These are phyloP conservation scores for Penicillium daleae DNA, from an alignment of 495 filamentous ascomycete genomes.

Conservation along the genomic window DNA sequence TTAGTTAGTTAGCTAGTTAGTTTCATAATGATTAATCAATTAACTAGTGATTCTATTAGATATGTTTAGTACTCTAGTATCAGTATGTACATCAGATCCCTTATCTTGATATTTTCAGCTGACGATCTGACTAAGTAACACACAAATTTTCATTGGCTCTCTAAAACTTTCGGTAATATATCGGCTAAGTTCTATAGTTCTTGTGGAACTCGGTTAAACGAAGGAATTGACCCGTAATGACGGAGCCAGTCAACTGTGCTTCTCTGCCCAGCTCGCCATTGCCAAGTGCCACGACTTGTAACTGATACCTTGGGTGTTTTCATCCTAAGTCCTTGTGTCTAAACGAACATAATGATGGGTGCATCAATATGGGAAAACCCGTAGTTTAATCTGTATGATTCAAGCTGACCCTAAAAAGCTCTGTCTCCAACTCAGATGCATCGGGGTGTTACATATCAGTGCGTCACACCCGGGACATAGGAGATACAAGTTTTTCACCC, in stretches of 20 bases:
- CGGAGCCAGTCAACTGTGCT: background rate
- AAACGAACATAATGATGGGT: background rate
- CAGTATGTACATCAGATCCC: no score
- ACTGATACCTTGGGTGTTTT: background rate
- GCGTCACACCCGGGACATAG: background rate
- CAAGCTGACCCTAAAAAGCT: background rate
- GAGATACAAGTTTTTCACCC: background rate
- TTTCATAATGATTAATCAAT: no score
- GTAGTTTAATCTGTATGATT: background rate
- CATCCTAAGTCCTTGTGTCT: background rate
- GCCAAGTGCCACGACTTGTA: background rate
- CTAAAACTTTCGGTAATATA: background rate
- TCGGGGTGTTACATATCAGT: background rate
- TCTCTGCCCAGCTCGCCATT: background rate
- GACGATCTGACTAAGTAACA: no score
- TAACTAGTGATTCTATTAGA: no score
- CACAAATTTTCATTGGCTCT: background rate
- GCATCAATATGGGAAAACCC: background rate
- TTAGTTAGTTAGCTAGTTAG: no score
- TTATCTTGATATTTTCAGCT: no score
- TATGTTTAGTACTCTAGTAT: no score
- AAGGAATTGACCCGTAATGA: background rate
- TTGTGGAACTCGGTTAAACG: background rate
- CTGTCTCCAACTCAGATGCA: background rate
- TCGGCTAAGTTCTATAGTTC: background rate